A percentile compares a stretch with the other conserved stretches of the same genome.
Conservation (phyloP, 495 filamentous ascomycete species). For the Corynascus novoguineensis region DNA sequence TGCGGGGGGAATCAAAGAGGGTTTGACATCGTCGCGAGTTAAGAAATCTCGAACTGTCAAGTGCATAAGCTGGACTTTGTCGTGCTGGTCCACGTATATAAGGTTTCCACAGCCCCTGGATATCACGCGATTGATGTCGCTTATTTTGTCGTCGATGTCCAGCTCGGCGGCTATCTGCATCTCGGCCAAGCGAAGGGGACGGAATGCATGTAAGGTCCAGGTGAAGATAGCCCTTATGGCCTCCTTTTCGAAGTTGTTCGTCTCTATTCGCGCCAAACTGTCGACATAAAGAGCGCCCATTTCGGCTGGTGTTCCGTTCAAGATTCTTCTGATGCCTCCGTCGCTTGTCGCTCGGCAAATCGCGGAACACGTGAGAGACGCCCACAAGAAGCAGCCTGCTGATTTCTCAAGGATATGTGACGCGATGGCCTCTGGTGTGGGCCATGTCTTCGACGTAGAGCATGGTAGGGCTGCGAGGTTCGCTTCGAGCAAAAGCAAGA, state of each 20-base stretch:
- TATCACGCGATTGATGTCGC: constrained; percentile 11
- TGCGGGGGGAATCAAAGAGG: constrained; percentile 4
- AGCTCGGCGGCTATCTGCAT: constrained; percentile 6
- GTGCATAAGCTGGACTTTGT: constrained; percentile 15
- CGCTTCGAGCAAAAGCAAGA: background rate
- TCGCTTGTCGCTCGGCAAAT: constrained; percentile 2
- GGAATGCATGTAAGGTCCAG: constrained; percentile 1
- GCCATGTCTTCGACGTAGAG: background rate
- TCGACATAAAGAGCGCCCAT: constrained; percentile 7
- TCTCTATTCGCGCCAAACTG: constrained; percentile 1
- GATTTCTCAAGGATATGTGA: constrained; percentile 6
- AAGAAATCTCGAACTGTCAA: constrained; percentile 16
- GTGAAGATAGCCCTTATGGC: background rate
- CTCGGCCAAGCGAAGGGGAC: constrained; percentile 5
- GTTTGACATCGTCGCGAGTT: background rate
- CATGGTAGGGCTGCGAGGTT: constrained; percentile 1
- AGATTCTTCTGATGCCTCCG: background rate
- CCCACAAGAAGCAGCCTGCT: constrained; percentile 9
- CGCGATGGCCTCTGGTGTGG: background rate
- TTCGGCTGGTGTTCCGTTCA: constrained; percentile 3
- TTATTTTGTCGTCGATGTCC: constrained; percentile 17
- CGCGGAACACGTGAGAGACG: background rate
- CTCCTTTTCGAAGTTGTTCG: background rate
- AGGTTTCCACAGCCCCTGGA: constrained; percentile 8
- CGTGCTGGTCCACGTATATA: constrained; percentile 12